Evolutionary conservation across 352 stramenopile genomes (phyloP), one percentile per base, ranked within the genome.

Genomic region (Blastocystis sp.): DNA sequence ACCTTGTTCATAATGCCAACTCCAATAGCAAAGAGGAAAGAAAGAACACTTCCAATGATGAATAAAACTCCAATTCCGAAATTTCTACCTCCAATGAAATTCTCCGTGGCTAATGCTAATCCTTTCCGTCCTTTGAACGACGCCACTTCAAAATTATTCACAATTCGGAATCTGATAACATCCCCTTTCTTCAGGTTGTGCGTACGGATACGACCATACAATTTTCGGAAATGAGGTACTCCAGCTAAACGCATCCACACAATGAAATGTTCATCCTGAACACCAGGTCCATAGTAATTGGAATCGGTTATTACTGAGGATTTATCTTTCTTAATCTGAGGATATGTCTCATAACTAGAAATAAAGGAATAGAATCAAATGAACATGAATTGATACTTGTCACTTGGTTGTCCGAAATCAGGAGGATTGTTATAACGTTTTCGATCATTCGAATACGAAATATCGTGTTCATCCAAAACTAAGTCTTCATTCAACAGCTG

Each of bases 211-310:
- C 92, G 91, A 24, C 92, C 93, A 88, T 95, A 95, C 42, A 95
- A 91, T 87, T 95, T 95, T 37, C 93, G 92, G 89, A 95, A 95
- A 75, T 91, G 94, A 24, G 93, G 93, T 37, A 95, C 90, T 74
- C 93, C 93, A 3, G 93, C 93, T 39, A 93, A 94, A 54, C 93
- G 92, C 93, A 95, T 95, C 93, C 93, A 95, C 57, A 95, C 93
- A 81, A 95, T 95, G 88, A 95, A 95, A 89, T 95, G 93, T 90
- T 95, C 93, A 87, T 94, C 91, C 90, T 94, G 91, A 42, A 95
- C 93, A 54, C 93, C 71, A 16, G 51, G 51, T 37, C 71, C 71
- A 27, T 78, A 78, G 52, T 66, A 83, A 43, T 83, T 83, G n/a
- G 71, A 83, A 9, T 63, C 39, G 3, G 71, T 83, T 5, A 66